phyloP scores from a whole-genome alignment of 2,329 filamentous ascomycete genomes.

The Aureobasidium sp. region DNA sequence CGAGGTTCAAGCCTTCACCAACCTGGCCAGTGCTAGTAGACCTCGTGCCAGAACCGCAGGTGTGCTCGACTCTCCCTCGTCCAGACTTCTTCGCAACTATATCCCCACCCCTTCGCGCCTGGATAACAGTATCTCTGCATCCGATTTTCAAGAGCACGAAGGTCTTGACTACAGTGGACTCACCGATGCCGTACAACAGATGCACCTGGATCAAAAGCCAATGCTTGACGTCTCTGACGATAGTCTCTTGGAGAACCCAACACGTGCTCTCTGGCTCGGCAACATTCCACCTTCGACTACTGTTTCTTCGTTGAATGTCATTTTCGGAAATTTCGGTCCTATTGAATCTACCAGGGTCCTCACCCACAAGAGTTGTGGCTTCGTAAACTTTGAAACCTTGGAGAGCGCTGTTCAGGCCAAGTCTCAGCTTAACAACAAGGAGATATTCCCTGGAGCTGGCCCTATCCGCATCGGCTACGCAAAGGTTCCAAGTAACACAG shows the following conservation, averaged over 20 bases:
- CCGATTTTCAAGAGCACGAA: conserved; percentile 66
- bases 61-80: conserved; percentile 69
- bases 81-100: conserved; percentile 58
- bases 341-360: conserved; percentile 88
- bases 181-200: conserved; percentile 69
- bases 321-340: conserved; percentile 86
- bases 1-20: conserved; percentile 85
- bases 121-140: conserved; percentile 64
- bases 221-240: conserved; percentile 63
- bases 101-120: conserved; percentile 67
- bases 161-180: conserved; percentile 72
- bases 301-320: conserved; percentile 85
- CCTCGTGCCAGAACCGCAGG: conserved; percentile 87
- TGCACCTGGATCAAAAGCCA: conserved; percentile 61
- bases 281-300: conserved; percentile 97
- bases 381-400: conserved; percentile 90
- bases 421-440: conserved; percentile 82
- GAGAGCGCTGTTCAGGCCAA: conserved; percentile 89
- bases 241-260: conserved; percentile 75
- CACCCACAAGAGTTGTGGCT: conserved; percentile 98
- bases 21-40: conserved; percentile 68
- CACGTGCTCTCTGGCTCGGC: conserved; percentile 89
- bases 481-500: conserved; percentile 81
- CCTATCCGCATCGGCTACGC: conserved; percentile 95
- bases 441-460: conserved; percentile 94